Base-by-base conservation (phyloP, 1,284 basidiomycete species). In the Kalmanozyma brasiliensis region DNA sequence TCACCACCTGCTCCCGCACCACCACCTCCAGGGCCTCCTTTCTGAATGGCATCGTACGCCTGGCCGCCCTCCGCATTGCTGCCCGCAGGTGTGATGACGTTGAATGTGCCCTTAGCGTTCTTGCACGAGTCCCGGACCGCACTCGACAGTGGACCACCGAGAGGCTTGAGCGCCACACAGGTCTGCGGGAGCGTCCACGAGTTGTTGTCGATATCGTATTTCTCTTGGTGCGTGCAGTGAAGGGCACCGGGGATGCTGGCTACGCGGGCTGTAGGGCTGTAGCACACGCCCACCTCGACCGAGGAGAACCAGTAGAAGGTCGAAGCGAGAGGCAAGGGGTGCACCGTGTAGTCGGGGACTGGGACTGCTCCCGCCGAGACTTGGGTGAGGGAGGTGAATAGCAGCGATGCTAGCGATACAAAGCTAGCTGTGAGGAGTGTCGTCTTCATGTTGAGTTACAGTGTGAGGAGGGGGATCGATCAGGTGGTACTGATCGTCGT, bases 241-340 rank as follows among this genome's bases (percentile, higher is more conserved):
- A 65, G 29, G 1, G 49, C 41, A 2, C 57, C 57, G 16, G 59
- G 59, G 52, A 63, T 36, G 56, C 60, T 63, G 20, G 19, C 53
- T 13, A 60, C 29, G 10, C 66, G 66, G 1, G 48, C 56, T 20
- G 47, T 24, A 2, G 66, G 66, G 11, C 4, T 36, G 60, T 59
- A 69, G 60, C 66, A 69, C 7, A 69, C 60, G 22, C 59, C 66
- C 1, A 69, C 29, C 34, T 69, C 66, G 40, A 69, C 66, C 7
- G 66, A 63, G 9, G 66, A 63, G 49, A 63, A 69, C 59, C 59
- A 69, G 52, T 55, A 55, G 38, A 63, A 63, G 13, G 60, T 69
- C 37, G 30, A 43, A 0, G 66, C 55, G 2, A 69, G 7, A 6
- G 56, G 43, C 8, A 14, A 9, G 4, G 42, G 20, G 11, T 29